Percentiles rank a stretch among this genome's conserved stretches.
phyloP scores from a whole-genome alignment of 1,284 basidiomycete species.

The Trichosporon sp. region DNA sequence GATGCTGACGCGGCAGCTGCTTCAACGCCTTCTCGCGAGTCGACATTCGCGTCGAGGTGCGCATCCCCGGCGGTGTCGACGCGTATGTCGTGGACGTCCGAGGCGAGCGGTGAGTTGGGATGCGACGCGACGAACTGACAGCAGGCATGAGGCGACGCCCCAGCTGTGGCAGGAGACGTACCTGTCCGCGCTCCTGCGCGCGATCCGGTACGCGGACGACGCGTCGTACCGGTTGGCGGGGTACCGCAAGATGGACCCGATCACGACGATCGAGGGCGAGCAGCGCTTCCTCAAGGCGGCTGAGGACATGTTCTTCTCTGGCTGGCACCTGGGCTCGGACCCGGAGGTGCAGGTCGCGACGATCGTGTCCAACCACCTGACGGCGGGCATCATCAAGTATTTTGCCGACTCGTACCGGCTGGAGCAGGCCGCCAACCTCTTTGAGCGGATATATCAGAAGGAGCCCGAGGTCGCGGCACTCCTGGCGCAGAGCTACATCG shows the following conservation, averaged over 20 bases:
- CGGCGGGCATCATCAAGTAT: constrained; percentile 92
- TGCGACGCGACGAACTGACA: background rate
- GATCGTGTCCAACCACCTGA: constrained; percentile 93
- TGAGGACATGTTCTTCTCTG: constrained; percentile 83
- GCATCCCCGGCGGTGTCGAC: constrained; percentile 94
- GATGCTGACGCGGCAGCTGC: constrained; percentile 57
- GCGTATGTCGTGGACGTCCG: constrained; percentile 92
- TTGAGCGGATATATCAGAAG: constrained; percentile 78
- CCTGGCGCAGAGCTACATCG: constrained; percentile 84
- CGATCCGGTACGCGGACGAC: constrained; percentile 94
- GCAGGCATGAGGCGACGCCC: constrained; percentile 81
- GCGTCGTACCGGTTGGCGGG: constrained; percentile 85
- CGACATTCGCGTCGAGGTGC: constrained; percentile 94
- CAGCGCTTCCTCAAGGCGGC: constrained; percentile 85
- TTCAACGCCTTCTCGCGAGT: constrained; percentile 98
- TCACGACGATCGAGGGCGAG: constrained; percentile 83
- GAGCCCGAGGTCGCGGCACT: constrained; percentile 89
- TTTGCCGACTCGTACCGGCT: constrained; percentile 88
- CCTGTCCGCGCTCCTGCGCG: constrained; percentile 82
- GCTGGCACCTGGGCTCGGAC: constrained; percentile 97
- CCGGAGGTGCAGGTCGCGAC: constrained; percentile 98
- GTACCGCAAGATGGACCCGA: constrained; percentile 92
- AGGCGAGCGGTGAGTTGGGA: constrained; percentile 72
- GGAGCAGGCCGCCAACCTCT: constrained; percentile 86
- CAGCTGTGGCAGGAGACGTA: constrained; percentile 98